Evolutionary conservation across 2,329 filamentous ascomycete genomes (phyloP).

Genomic region (Trichoderma citrinoviride): DNA sequence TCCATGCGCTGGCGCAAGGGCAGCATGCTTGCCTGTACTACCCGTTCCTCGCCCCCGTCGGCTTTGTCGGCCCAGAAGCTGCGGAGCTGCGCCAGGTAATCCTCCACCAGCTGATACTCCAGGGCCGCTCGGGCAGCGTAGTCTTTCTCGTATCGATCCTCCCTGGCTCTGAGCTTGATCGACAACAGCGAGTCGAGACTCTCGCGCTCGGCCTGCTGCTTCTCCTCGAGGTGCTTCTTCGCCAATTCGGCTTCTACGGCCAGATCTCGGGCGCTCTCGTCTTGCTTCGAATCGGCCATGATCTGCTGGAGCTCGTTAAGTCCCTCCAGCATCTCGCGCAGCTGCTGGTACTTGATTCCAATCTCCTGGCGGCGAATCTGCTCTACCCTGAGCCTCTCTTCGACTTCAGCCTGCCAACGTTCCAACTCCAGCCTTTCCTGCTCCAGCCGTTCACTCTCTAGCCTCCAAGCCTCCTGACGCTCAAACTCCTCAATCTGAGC

Average conservation of each 20-base stretch:
- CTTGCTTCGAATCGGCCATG: slow-evolving; percentile 40
- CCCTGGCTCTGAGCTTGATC: slow-evolving; percentile 34
- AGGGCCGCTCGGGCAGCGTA: slow-evolving; percentile 40
- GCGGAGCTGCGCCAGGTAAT: slow-evolving; percentile 42
- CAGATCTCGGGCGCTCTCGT: slow-evolving; percentile 34
- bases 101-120: slow-evolving; percentile 45
- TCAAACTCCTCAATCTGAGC: slow-evolving; percentile 49
- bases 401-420: slow-evolving; percentile 37
- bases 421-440: slow-evolving; percentile 39
- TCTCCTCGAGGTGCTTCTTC: slow-evolving; percentile 33
- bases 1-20: slow-evolving; percentile 43
- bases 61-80: slow-evolving; percentile 40
- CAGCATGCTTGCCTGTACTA: slow-evolving; percentile 36
- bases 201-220: slow-evolving; percentile 36
- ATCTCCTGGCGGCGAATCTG: slow-evolving; percentile 41
- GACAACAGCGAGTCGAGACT: slow-evolving; percentile 30
- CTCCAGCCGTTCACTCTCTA: slow-evolving; percentile 40
- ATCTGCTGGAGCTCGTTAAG: slow-evolving; percentile 45
- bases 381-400: slow-evolving; percentile 42
- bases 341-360: slow-evolving; percentile 38
- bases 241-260: slow-evolving; percentile 26
- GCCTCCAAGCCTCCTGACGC: slow-evolving; percentile 44
- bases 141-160: slow-evolving; percentile 40
- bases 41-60: slow-evolving; percentile 33
- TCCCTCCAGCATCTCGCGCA: slow-evolving; percentile 38